Base-by-base conservation (phyloP, 768 basidiomycete species). In the Leccinum incarnatum region DNA sequence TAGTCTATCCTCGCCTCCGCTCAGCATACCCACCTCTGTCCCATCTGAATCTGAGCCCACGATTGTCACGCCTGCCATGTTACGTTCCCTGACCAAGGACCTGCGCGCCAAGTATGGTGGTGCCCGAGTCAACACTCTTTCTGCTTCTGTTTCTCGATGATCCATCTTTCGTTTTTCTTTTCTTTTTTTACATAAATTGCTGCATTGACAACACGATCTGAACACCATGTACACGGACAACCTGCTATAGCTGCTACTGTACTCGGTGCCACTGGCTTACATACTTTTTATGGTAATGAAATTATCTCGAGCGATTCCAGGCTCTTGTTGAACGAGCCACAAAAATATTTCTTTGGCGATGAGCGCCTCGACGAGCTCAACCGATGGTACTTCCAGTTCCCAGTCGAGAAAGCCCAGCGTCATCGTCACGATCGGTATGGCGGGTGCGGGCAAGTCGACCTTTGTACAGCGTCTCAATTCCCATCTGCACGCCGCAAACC, bases 401-500 rank as follows among this genome's bases (percentile, higher is more conserved):
- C 66, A 42, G 29, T 48, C 34, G 19, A 68, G 69, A 74, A 85
- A 91, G 67, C 92, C 94, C 1, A 81, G 87, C 7, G 86, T 90
- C 5, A 91, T 97, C 54, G 87, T 97, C 63, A 88, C 91, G 45
- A 95, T 97, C 61, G 95, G 95, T 21, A 96, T 96, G 93, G 95
- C 95, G 0, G 95, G 95, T 5, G 93, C 93, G 3, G 96, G 96
- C 60, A 98, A 98, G 78, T 98, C 97, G 6, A 98, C 96, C 3
- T 92, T 99, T 70, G 92, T 99, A 19, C 93, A 97, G 65, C 85
- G 93, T 34, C 87, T 98, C 57, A 98, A 96, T 73, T 90, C 95
- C 14, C 84, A 98, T 76, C 77, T 98, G 50, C 92, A 96, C 75
- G 81, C 87, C 0, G 74, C 76, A 46, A 72, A 85, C 58, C 83